These are phyloP conservation scores for Paxillus ammoniavirescens DNA, from an alignment of 768 basidiomycete species.

Conservation along the genomic window DNA sequence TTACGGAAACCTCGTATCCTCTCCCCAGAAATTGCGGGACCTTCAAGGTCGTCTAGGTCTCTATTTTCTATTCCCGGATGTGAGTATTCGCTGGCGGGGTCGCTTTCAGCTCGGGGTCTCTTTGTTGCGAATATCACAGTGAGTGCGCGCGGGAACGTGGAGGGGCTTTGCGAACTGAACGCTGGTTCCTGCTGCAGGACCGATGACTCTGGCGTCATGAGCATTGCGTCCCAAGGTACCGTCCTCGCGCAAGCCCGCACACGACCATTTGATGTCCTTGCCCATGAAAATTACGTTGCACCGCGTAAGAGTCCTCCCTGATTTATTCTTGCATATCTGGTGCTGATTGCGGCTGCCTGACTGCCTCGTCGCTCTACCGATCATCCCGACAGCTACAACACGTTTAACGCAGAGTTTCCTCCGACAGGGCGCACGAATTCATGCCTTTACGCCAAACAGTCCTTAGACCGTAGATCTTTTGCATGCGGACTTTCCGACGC, in stretches of 20 bases:
- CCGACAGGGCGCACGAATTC: constrained; percentile 56
- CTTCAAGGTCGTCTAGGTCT: constrained; percentile 77
- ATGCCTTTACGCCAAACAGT: constrained; percentile 44
- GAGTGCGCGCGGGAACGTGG: constrained; percentile 34
- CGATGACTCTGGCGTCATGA: constrained; percentile 50
- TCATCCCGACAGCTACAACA: constrained; percentile 38
- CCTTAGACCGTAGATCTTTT: constrained; percentile 30
- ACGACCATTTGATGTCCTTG: constrained; percentile 73
- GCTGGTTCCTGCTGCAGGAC: constrained; percentile 32
- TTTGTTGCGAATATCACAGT: constrained; percentile 74
- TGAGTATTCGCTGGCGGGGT: constrained; percentile 78
- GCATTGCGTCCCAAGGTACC: constrained; percentile 56
- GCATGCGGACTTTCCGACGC: constrained; percentile 4
- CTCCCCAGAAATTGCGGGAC: constrained; percentile 77
- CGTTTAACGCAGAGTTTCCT: constrained; percentile 57
- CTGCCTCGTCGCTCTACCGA: constrained; percentile 7
- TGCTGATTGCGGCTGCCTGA: constrained; percentile 16
- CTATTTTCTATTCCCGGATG: constrained; percentile 90
- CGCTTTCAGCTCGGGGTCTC: constrained; percentile 73
- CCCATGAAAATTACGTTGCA: constrained; percentile 71
- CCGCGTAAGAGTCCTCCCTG: constrained; percentile 56
- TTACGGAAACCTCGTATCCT: constrained; percentile 84
- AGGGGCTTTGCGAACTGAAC: constrained; percentile 12
- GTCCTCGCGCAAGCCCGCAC: constrained; percentile 74
- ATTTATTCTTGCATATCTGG: constrained; percentile 13